A percentile compares a stretch with the other conserved stretches of the same genome.
Evolutionary conservation across 345 rosid genomes (phyloP).

Genomic region (Noccaea bulbosa): DNA sequence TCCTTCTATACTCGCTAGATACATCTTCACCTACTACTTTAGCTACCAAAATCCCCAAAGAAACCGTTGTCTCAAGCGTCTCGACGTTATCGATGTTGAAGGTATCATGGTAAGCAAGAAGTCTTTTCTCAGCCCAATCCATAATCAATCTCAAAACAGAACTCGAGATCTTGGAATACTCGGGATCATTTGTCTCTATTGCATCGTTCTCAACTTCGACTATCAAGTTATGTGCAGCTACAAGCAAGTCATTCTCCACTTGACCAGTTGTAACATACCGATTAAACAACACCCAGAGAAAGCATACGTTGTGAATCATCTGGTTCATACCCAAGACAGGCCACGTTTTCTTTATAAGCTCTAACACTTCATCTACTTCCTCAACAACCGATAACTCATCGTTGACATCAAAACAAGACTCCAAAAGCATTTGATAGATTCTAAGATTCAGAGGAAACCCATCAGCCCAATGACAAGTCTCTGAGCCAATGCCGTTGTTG

Average conservation of each 20-base stretch:
- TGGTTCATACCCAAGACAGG: conserved; percentile 75
- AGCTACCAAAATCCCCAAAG: conserved; percentile 68
- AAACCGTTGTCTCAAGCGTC: conserved; percentile 70
- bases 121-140: conserved; percentile 87
- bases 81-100: conserved; percentile 71
- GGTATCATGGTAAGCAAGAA: conserved; percentile 78
- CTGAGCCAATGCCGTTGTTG: conserved; percentile 63
- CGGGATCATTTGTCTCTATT: conserved; percentile 59
- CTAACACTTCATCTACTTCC: conserved; percentile 89
- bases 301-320: conserved; percentile 78
- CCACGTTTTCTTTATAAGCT: conserved; percentile 94
- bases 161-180: conserved; percentile 57
- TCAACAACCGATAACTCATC: conserved; percentile 75
- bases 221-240: conserved; percentile 74
- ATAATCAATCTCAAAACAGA: conserved; percentile 63
- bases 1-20: conserved; percentile 67
- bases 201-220: conserved; percentile 74
- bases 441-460: conserved; percentile 82
- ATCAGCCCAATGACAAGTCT: conserved; percentile 92
- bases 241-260: conserved; percentile 75
- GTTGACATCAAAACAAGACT: conserved; percentile 81
- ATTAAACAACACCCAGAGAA: conserved; percentile 84
- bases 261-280: conserved; percentile 78
- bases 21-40: conserved; percentile 67
- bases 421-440: conserved; percentile 71